phyloP scores from a whole-genome alignment of 192 early-diverging fungal genomes.

The Linnemannia hyalina region DNA sequence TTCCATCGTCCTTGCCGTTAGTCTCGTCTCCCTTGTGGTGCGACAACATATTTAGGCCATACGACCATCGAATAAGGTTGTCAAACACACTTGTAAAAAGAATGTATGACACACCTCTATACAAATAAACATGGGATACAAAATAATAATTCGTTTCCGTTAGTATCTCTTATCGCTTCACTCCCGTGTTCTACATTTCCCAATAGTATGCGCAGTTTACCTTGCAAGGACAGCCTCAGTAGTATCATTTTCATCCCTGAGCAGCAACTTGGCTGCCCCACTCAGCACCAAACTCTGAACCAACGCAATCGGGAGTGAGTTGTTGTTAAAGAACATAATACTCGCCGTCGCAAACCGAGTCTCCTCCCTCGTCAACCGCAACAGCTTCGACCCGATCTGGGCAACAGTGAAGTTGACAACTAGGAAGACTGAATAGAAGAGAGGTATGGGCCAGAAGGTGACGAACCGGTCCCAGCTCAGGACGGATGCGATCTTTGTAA shows the following conservation, averaged over 20 bases:
- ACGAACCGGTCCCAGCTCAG: conserved; percentile 67
- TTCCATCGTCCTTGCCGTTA: neutral
- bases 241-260: conserved; percentile 57
- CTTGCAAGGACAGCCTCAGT: conserved; percentile 50
- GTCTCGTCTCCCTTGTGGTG: conserved; percentile 30
- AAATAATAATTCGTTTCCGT: neutral
- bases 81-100: conserved; percentile 79
- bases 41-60: conserved; percentile 72
- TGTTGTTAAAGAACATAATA: conserved; percentile 75
- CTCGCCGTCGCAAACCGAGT: conserved; percentile 69
- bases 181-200: neutral
- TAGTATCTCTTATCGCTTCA: neutral
- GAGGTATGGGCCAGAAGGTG: conserved; percentile 76
- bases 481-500: conserved; percentile 75
- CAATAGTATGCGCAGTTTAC: conserved; percentile 12
- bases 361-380: conserved; percentile 55
- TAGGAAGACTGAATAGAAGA: conserved; percentile 54
- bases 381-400: conserved; percentile 39
- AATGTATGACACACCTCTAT: conserved; percentile 80
- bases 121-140: neutral
- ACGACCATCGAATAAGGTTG: conserved; percentile 80
- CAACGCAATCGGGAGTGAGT: conserved; percentile 74
- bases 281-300: conserved; percentile 67
- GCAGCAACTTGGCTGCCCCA: conserved; percentile 49
- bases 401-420: conserved; percentile 21